phyloP scores from a whole-genome alignment of 129 eudicot species.

The Chrysanthemum makinoi region DNA sequence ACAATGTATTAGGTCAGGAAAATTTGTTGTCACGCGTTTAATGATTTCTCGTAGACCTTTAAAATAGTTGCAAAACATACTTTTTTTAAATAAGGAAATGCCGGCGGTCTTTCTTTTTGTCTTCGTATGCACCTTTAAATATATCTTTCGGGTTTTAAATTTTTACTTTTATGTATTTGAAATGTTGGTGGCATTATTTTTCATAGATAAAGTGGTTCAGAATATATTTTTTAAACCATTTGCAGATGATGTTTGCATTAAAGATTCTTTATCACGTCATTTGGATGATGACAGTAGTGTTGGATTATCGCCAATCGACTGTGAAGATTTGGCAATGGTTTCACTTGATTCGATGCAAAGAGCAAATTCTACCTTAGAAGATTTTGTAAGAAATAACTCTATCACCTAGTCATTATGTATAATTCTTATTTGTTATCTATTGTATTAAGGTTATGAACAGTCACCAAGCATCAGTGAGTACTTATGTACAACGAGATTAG shows the following conservation, averaged over 20 bases:
- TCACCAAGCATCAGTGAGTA: background rate
- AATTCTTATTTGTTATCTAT: background rate
- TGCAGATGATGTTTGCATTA: slow-evolving; percentile 38
- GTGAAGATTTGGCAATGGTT: slow-evolving; percentile 47
- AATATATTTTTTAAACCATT: slow-evolving; percentile 9
- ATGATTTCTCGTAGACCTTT: background rate
- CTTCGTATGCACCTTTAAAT: background rate
- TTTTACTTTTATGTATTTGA: background rate
- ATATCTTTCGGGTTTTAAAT: too few relatives aligned
- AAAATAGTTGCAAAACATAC: background rate
- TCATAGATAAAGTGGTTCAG: background rate
- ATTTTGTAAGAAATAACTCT: slow-evolving; percentile 62
- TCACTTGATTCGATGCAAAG: slow-evolving; percentile 74
- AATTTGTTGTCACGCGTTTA: slow-evolving; percentile 8
- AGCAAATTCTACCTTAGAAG: slow-evolving; percentile 94
- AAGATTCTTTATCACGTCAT: slow-evolving; percentile 26
- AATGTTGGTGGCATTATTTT: slow-evolving; percentile 9
- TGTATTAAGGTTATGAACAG: background rate
- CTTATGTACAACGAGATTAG: background rate
- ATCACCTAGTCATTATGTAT: background rate
- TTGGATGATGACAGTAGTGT: slow-evolving; percentile 26
- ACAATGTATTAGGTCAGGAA: background rate
- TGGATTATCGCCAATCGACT: slow-evolving; percentile 21
- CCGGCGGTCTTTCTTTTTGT: background rate
- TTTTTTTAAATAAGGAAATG: background rate